A percentile compares a stretch with the other conserved stretches of the same genome.
phyloP scores from a whole-genome alignment of 192 early-diverging fungal genomes.

The Mortierella hygrophila region DNA sequence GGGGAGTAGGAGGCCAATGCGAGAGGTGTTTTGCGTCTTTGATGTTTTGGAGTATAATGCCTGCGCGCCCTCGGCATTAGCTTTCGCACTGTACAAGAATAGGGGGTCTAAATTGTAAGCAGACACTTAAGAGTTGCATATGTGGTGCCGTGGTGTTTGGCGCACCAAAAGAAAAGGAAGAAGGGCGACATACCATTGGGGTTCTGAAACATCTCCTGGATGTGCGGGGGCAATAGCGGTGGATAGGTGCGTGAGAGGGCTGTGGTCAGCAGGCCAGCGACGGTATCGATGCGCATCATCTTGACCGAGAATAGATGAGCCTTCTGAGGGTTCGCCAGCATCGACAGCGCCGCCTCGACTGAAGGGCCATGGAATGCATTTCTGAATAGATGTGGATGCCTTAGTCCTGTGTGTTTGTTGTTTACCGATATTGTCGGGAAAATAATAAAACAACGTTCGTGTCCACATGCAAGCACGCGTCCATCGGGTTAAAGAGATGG shows the following conservation, averaged over 20 bases:
- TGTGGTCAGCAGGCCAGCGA: slow-evolving; percentile 46
- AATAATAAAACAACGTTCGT: neutral
- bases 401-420: slow-evolving; percentile 18
- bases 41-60: too few relatives aligned
- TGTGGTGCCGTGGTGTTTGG: too few relatives aligned
- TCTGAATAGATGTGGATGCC: slow-evolving; percentile 44
- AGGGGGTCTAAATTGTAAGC: too few relatives aligned
- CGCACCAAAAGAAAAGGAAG: neutral
- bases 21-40: too few relatives aligned
- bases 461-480: slow-evolving; percentile 2
- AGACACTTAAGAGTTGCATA: too few relatives aligned
- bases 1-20: too few relatives aligned
- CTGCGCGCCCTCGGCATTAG: too few relatives aligned
- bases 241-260: slow-evolving; percentile 49
- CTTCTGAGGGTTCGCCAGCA: slow-evolving; percentile 36
- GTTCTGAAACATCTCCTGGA: slow-evolving; percentile 55
- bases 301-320: slow-evolving; percentile 42
- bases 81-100: too few relatives aligned
- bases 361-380: slow-evolving; percentile 42
- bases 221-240: slow-evolving; percentile 43
- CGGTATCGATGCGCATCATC: slow-evolving; percentile 54
- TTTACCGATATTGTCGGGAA: neutral
- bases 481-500: neutral
- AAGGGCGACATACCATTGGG: slow-evolving; percentile 31
- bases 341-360: slow-evolving; percentile 38